Evolutionary conservation across 176 grass and related monocot genomes (phyloP).

Genomic region (Echinochloa phyllopogon): DNA sequence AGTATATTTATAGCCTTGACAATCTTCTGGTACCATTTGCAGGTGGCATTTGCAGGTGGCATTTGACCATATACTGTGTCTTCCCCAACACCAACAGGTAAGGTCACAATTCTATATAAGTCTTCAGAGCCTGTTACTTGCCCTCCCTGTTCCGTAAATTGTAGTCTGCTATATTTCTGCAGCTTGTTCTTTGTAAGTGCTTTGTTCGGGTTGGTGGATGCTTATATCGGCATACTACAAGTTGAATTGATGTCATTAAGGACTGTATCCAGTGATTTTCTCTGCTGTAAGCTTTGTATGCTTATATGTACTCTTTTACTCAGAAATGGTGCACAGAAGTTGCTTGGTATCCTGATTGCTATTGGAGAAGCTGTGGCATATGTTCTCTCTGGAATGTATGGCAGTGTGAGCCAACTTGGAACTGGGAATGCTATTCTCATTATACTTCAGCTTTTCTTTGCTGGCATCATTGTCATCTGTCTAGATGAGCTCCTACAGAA

Average conservation of each 20-base stretch:
- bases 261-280: background rate
- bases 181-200: no score
- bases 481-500: constrained; percentile 96
- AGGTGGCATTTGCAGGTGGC: no score
- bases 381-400: constrained; percentile 97
- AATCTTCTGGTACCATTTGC: no score
- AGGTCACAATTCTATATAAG: no score
- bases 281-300: background rate
- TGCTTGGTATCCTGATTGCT: constrained; percentile 90
- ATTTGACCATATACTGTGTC: no score
- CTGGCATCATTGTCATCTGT: constrained; percentile 95
- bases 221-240: background rate
- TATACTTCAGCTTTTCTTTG: constrained; percentile 98
- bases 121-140: no score
- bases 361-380: constrained; percentile 92
- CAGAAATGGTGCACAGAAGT: constrained; percentile 91
- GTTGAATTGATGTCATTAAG: background rate
- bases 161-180: no score
- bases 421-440: constrained; percentile 98
- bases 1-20: no score
- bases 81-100: no score
- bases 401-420: constrained; percentile 89
- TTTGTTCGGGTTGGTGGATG: background rate
- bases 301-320: constrained; percentile 23
- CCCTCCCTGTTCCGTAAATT: no score